phyloP scores from a whole-genome alignment of 75 land plant genomes.

The Chamaecyparis obtusa region DNA sequence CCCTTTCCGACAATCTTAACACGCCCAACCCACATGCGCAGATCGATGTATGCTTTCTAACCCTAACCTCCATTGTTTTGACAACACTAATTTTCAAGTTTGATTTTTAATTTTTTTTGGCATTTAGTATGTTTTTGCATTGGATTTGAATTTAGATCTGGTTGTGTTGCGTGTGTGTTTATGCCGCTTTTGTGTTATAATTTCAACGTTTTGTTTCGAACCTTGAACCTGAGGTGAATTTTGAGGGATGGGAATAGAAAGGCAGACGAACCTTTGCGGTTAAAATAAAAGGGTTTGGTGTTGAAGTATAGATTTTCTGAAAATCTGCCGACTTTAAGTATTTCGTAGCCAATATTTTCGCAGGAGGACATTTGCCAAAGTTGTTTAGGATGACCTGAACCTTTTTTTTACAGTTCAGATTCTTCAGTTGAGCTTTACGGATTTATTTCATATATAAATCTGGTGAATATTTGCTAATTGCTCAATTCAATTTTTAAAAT shows the following conservation, averaged over 20 bases:
- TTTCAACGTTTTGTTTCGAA: background rate
- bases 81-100: background rate
- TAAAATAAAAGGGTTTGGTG: too few species aligned
- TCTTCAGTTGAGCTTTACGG: too few species aligned
- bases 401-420: too few species aligned
- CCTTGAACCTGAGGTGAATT: background rate
- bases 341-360: too few species aligned
- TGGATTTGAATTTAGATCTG: background rate
- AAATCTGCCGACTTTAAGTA: too few species aligned
- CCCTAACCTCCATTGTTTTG: background rate
- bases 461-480: background rate
- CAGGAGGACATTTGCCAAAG: too few species aligned
- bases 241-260: background rate
- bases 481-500: background rate
- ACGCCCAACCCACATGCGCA: slow-evolving; percentile 53
- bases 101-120: background rate
- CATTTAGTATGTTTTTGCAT: background rate
- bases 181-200: too few species aligned
- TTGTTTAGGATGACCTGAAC: too few species aligned
- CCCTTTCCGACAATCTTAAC: slow-evolving; percentile 75
- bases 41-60: slow-evolving; percentile 42
- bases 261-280: too few species aligned
- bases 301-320: too few species aligned
- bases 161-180: background rate
- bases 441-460: too few species aligned